phyloP scores from a whole-genome alignment of 2,329 filamentous ascomycete species.

The Harringtonia lauricola region DNA sequence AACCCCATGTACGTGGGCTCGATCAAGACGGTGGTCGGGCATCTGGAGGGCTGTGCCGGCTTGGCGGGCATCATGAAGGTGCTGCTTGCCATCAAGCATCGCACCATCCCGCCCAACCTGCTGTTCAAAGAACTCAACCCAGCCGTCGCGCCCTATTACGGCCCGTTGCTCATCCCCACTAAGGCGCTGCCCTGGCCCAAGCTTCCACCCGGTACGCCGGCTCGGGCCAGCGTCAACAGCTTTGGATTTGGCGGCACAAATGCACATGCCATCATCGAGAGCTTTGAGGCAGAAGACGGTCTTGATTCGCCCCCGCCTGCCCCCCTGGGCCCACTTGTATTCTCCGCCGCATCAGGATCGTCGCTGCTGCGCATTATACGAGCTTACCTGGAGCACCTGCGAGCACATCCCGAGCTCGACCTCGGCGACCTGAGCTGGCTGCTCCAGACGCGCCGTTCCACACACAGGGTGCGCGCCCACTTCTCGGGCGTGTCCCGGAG shows the following conservation, averaged over 20 bases:
- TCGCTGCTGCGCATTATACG: too few species aligned
- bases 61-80: constrained; percentile 21
- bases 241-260: constrained; percentile 49
- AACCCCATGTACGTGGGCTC: constrained; percentile 15
- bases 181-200: constrained; percentile 7
- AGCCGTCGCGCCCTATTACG: constrained; percentile 14
- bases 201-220: constrained; percentile 25
- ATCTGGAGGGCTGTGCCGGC: constrained; percentile 11
- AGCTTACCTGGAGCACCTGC: too few species aligned
- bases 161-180: constrained; percentile 14
- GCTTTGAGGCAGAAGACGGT: neutral
- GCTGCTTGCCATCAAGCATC: constrained; percentile 18
- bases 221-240: constrained; percentile 40
- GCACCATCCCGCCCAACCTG: constrained; percentile 18
- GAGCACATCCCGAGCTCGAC: too few species aligned
- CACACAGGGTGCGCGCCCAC: too few species aligned
- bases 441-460: too few species aligned
- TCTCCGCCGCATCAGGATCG: too few species aligned
- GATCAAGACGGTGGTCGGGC: constrained; percentile 19
- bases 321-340: too few species aligned
- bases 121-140: constrained; percentile 17
- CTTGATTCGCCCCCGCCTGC: too few species aligned
- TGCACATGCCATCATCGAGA: constrained; percentile 37
- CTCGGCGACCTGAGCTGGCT: too few species aligned
- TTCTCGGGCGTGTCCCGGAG: too few species aligned